These are phyloP conservation scores for Phytophthora nicotianae DNA, from an alignment of 352 stramenopile species.

Conservation along the genomic window DNA sequence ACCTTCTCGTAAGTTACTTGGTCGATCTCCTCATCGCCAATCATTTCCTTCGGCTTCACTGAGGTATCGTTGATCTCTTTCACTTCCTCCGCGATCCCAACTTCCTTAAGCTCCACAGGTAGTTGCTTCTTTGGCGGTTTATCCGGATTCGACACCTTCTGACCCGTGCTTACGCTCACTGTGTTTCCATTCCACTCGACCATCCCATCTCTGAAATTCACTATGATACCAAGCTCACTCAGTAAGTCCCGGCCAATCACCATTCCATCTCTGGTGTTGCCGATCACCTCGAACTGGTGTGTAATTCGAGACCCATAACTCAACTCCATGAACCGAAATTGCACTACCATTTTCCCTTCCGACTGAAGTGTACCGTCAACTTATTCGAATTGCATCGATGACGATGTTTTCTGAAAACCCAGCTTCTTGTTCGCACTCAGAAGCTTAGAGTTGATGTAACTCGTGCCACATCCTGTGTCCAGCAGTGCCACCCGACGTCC, in stretches of 20 bases:
- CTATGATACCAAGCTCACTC: neutral
- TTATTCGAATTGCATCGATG: neutral
- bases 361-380: neutral
- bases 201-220: neutral
- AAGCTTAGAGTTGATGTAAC: slow-evolving; percentile 6
- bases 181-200: neutral
- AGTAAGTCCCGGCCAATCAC: neutral
- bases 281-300: neutral
- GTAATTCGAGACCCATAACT: neutral
- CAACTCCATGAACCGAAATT: neutral
- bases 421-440: neutral
- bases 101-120: too few species aligned
- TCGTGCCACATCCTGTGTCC: slow-evolving; percentile 1
- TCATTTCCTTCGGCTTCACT: neutral
- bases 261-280: neutral
- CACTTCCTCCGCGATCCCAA: too few species aligned
- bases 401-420: neutral
- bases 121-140: neutral
- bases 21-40: neutral
- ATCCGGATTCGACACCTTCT: neutral
- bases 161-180: neutral
- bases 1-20: neutral
- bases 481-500: slow-evolving; percentile 2
- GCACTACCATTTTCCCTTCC: neutral
- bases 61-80: neutral